Base-by-base conservation (phyloP, 495 filamentous ascomycete genomes). In the Xanthoparmelia taractica region DNA sequence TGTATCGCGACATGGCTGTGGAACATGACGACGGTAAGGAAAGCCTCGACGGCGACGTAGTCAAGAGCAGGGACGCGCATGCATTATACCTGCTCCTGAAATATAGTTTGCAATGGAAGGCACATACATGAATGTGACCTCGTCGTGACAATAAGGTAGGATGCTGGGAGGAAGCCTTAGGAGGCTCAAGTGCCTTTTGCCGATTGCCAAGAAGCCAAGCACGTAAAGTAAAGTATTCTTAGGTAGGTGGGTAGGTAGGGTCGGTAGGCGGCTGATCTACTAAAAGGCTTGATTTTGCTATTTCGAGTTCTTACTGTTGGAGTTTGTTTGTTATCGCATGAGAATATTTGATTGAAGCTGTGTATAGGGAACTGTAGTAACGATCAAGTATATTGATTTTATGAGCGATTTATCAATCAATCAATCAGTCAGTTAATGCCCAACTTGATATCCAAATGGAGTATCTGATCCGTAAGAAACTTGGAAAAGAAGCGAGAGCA, bases 221-320 rank as follows among this genome's bases (percentile, higher is more conserved):
- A 61, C 47, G 50, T 61, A n/a, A n/a, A n/a, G n/a, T n/a, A n/a
- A n/a, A n/a, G n/a, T n/a, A n/a, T n/a, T n/a, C n/a, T n/a, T n/a
- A n/a, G n/a, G n/a, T n/a, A n/a, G n/a, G n/a, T n/a, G n/a, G n/a
- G n/a, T n/a, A n/a, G n/a, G n/a, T n/a, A n/a, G n/a, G n/a, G n/a
- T n/a, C n/a, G n/a, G n/a, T n/a, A 40, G 47, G 38, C 36, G 34
- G 47, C 58, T 48, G 47, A 48, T 29, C 60, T 63, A 63, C 60
- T 63, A 63, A 63, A 63, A 63, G 50, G 60, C 60, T 63, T 63
- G 60, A 57, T 63, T 59, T 63, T n/a, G 41, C 37, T 38, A 55
- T 33, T 55, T 43, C 15, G 23, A 27, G 20, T 18, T 31, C 27
- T 63, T 10, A n/a, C n/a, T n/a, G n/a, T n/a, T n/a, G n/a, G n/a